phyloP scores from a whole-genome alignment of 148 eudicot genomes.

The Agrostemma githago region DNA sequence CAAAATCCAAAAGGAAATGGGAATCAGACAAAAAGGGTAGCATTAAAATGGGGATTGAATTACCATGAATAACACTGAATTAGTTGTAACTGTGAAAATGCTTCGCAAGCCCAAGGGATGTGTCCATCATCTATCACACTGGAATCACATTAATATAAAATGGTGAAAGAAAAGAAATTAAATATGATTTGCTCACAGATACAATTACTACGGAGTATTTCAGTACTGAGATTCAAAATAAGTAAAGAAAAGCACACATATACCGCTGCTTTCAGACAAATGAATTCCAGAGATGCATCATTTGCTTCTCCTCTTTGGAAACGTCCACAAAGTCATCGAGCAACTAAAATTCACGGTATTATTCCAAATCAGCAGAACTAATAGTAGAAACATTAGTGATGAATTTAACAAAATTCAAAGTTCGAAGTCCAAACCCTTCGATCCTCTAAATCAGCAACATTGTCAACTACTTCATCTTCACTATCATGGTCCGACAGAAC shows the following conservation, averaged over 20 bases:
- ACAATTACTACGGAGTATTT: slow-evolving; percentile 75
- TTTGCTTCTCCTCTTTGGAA: slow-evolving; percentile 78
- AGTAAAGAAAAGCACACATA: background rate
- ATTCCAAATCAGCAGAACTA: background rate
- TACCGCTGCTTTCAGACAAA: slow-evolving; percentile 92
- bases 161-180: no score
- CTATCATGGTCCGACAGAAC: slow-evolving; percentile 88
- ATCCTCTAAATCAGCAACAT: slow-evolving; percentile 96
- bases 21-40: no score
- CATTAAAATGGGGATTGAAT: no score
- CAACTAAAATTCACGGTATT: slow-evolving; percentile 49
- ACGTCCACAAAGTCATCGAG: slow-evolving; percentile 98
- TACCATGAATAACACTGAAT: no score
- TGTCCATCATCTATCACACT: no score
- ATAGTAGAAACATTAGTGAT: background rate
- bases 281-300: slow-evolving; percentile 99
- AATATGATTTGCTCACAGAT: no score
- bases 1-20: no score
- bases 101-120: no score
- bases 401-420: background rate
- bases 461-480: slow-evolving; percentile 99
- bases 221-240: background rate
- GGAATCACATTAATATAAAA: no score
- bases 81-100: slow-evolving; percentile 77
- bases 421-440: slow-evolving; percentile 64